A percentile compares a stretch with the other conserved stretches of the same genome.
Conservation (phyloP, 495 filamentous ascomycete genomes). For the Delitschia confertaspora region DNA sequence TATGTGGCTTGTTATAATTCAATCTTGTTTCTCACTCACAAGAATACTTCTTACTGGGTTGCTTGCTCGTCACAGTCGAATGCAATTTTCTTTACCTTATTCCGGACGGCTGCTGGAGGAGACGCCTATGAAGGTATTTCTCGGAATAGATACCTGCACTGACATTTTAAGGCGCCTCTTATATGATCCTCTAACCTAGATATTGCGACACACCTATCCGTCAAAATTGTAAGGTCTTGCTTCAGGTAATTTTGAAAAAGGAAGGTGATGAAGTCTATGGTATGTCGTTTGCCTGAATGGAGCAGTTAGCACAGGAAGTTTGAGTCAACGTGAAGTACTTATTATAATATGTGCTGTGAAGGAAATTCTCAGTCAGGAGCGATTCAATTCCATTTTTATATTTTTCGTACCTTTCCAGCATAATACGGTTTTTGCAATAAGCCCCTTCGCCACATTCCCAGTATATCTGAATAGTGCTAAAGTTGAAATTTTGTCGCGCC, state of each 20-base stretch:
- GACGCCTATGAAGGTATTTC: conserved; percentile 7
- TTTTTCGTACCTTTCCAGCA: conserved; percentile 6
- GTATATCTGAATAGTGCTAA: conserved; percentile 1
- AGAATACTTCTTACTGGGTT: too few species aligned
- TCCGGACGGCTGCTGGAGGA: conserved; percentile 2
- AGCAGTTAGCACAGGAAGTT: conserved; percentile 7
- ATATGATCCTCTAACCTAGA: conserved; percentile 8
- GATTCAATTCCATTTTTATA: background rate
- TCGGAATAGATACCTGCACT: conserved; percentile 7
- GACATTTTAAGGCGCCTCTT: conserved; percentile 4
- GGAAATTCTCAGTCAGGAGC: conserved; percentile 1
- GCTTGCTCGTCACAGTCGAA: background rate
- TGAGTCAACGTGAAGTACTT: conserved; percentile 8
- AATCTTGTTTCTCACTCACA: too few species aligned
- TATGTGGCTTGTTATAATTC: too few species aligned
- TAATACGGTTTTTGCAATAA: conserved; percentile 10
- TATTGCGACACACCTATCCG: conserved; percentile 7
- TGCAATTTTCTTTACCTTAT: conserved; percentile 1
- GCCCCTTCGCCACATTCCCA: conserved; percentile 8
- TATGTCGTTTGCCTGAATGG: conserved; percentile 3
- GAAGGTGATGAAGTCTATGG: conserved; percentile 7
- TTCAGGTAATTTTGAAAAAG: conserved; percentile 6
- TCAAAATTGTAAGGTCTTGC: conserved; percentile 3
- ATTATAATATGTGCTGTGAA: background rate
- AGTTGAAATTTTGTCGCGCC: conserved; percentile 4